Evolutionary conservation across 1,284 basidiomycete genomes (phyloP), one percentile per base, ranked within the genome.

Genomic region (Malassezia japonica): DNA sequence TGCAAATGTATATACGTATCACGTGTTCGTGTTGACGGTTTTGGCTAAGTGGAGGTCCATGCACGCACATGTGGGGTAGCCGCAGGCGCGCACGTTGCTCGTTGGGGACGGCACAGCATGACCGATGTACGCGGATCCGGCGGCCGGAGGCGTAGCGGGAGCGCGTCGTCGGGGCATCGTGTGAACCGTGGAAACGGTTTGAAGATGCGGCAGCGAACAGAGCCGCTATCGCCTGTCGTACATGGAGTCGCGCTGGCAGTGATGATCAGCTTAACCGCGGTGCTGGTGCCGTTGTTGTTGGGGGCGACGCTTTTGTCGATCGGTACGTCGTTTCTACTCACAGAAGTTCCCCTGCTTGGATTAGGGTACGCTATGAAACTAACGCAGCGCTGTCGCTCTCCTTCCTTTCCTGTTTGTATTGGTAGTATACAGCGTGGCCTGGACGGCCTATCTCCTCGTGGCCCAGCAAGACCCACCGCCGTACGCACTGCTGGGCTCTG

Each of bases 371-470:
- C n/a, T n/a, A n/a, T n/a, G n/a, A n/a, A n/a, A n/a, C 41, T 18
- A 20, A 10, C 6, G n/a, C 24, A 12, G 20, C 16, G 4, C 16
- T 48, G 39, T 7, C 23, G n/a, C 24, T 34, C 29, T 38, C 23
- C 16, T 18, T 35, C 9, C 35, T 38, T 24, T 40, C 5, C 15
- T 40, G 6, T 40, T 9, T 23, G 9, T 32, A 32, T 39, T 29
- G 16, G 8, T 1, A 23, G n/a, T 73, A 27, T 74, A 74, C 40
- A 46, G 58, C 7, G 51, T 70, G 2, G 60, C 70, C 7, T 74
- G 74, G 72, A 62, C 66, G 35, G 58, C 62, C 31, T 74, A 74
- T 46, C 64, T 74, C 23, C 23, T 64, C 9, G 40, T 72, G 4
- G 67, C 72, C 3, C 73, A 74, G 46, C 53, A 59, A 41, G 65